Base-by-base conservation (phyloP, 768 basidiomycete genomes). In the Naganishia randhawae region DNA sequence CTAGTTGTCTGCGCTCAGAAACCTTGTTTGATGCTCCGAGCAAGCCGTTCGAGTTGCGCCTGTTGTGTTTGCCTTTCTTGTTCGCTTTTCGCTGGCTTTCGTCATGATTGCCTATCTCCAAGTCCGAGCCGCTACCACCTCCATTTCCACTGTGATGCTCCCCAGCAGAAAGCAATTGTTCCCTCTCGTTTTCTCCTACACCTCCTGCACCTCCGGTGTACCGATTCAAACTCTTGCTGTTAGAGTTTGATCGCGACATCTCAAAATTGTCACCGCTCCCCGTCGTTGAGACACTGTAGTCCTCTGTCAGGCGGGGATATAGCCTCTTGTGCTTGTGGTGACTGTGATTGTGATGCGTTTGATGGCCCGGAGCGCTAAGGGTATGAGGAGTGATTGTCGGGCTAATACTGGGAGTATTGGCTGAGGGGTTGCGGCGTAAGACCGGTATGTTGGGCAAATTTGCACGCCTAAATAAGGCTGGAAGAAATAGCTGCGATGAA, bases 41-140 rank as follows among this genome's bases (percentile, higher is more conserved):
- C 25, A 61, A 22, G n/a, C 57, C 65, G 33, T 66, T 66, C 39
- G 65, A 66, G 42, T 66, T 55, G 14, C 65, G 37, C 27, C 65
- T 13, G 1, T 66, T 66, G 29, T 57, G 41, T 42, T 53, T 53
- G 16, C 53, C 39, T 39, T 61, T 61, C 17, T 61, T 39, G 37
- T 61, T 61, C 10, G 57, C 7, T 14, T 61, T 39, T 22, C 57
- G 51, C 52, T n/a, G 45, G 16, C 11, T 50, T 16, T 50, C 32
- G 22, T 31, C 39, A 22, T 42, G 52, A 22, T 42, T 54, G 3
- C 53, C 65, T 2, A 57, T 42, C 39, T 66, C 65, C 41, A 65
- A 37, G 35, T 55, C 54, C 13, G 65, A 45, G 27, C 65, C 52
- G n/a, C 65, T 42, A 17, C 52, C 52, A 14, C 35, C 65, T 27